These are phyloP conservation scores for Cladosporium austrohemisphaericum DNA, from an alignment of 2,329 filamentous ascomycete species.

Conservation along the genomic window DNA sequence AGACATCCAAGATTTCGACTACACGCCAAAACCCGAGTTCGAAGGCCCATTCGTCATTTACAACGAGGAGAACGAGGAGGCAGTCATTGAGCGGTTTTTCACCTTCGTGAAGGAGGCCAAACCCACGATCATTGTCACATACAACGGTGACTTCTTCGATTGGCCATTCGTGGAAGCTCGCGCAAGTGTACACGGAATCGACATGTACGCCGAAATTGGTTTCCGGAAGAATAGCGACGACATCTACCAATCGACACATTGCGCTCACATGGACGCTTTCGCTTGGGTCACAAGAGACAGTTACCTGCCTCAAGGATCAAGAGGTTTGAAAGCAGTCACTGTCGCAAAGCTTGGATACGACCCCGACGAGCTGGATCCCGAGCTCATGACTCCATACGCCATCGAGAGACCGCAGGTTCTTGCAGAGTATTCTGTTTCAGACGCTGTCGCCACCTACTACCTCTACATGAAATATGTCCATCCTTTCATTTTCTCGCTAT, in stretches of 20 bases:
- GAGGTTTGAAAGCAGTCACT: conserved; percentile 94
- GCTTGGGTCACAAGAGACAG: conserved; percentile 99
- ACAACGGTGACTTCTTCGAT: conserved; percentile 99
- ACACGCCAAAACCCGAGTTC: conserved; percentile 95
- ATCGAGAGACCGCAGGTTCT: conserved; percentile 87
- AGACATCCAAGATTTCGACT: conserved; percentile 96
- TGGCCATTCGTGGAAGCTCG: conserved; percentile 97
- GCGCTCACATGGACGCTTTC: conserved; percentile 98
- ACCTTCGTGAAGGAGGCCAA: conserved; percentile 90
- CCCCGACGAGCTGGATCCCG: conserved; percentile 93
- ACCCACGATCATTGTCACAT: conserved; percentile 97
- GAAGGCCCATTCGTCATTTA: conserved; percentile 95
- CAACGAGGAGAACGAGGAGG: conserved; percentile 93
- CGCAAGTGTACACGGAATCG: conserved; percentile 89
- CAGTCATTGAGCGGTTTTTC: conserved; percentile 85
- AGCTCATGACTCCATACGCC: conserved; percentile 90
- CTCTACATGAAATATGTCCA: conserved; percentile 99
- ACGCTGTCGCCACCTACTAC: conserved; percentile 98
- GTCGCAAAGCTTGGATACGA: conserved; percentile 98
- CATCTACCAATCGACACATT: conserved; percentile 92
- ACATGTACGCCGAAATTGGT: conserved; percentile 98
- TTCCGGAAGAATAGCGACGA: conserved; percentile 95
- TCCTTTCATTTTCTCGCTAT: conserved; percentile 97
- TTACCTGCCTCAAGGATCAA: conserved; percentile 93
- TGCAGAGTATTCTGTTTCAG: conserved; percentile 97